Conservation (phyloP, 2,329 filamentous ascomycete genomes). For the Lecanoromycetidae sp. region DNA sequence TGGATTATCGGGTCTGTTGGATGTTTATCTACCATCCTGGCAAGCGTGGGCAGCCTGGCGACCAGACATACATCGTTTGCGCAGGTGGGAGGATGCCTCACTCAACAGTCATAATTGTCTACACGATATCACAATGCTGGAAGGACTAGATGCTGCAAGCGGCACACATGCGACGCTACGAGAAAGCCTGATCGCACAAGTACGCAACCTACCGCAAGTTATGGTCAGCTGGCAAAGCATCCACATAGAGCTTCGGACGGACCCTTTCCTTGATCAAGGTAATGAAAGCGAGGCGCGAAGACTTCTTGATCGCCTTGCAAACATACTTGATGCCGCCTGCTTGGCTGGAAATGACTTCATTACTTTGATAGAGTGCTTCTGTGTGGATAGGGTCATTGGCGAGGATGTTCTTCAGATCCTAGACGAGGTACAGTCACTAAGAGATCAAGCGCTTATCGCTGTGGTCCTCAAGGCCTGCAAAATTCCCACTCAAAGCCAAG, state of each 20-base stretch:
- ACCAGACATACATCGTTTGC: background rate
- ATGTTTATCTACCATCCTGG: background rate
- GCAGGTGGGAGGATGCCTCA: background rate
- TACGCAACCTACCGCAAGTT: background rate
- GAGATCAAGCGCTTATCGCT: background rate
- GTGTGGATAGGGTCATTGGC: background rate
- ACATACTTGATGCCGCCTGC: slow-evolving; percentile 1
- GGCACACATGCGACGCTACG: background rate
- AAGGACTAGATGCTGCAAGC: background rate
- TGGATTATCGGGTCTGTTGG: background rate
- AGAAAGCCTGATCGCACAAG: slow-evolving; percentile 1
- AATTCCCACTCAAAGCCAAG: background rate
- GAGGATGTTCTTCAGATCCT: background rate
- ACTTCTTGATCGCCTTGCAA: background rate
- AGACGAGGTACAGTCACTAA: background rate
- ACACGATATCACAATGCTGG: background rate
- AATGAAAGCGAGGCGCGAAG: background rate
- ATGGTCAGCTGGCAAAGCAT: background rate
- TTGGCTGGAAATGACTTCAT: background rate
- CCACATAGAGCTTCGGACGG: background rate
- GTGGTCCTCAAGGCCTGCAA: background rate
- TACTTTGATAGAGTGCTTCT: background rate
- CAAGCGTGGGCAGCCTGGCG: slow-evolving; percentile 1
- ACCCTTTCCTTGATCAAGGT: background rate
- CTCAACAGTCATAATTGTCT: background rate